Conservation (phyloP, 1,284 basidiomycete genomes). For the Fomitopsis schrenkii region DNA sequence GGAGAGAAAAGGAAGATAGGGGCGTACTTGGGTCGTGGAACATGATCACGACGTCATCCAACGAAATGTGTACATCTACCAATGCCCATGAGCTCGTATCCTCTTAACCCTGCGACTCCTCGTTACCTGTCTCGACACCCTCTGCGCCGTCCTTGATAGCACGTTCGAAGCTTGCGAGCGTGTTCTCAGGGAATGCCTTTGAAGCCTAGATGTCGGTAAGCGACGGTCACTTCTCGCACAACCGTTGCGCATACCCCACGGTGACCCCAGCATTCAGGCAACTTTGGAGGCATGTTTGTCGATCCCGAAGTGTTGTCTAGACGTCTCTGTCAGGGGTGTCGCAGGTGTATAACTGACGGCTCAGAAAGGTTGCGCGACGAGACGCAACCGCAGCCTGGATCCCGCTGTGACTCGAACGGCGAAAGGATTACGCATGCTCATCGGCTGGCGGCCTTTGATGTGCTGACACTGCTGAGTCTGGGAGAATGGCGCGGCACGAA, state of each 20-base stretch:
- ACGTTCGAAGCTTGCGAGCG: conserved; percentile 86
- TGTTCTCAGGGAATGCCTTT: conserved; percentile 87
- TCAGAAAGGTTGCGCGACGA: no score
- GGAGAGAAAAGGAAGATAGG: conserved; percentile 8
- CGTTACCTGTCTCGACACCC: conserved; percentile 85
- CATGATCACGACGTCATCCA: conserved; percentile 89
- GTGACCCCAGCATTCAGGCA: conserved; percentile 87
- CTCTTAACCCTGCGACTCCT: conserved; percentile 31
- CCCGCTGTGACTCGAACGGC: no score
- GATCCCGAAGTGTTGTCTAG: background rate
- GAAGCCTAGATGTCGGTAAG: conserved; percentile 57
- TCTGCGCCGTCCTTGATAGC: conserved; percentile 92
- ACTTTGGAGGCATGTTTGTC: background rate
- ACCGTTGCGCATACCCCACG: conserved; percentile 68
- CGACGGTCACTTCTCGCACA: background rate
- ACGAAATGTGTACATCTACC: conserved; percentile 93
- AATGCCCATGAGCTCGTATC: conserved; percentile 32
- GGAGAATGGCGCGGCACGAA: no score
- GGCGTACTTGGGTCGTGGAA: conserved; percentile 87
- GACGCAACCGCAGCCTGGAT: no score
- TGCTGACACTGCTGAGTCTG: no score
- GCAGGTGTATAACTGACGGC: no score
- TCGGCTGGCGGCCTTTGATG: no score
- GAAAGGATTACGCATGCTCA: no score
- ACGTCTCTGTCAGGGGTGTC: background rate